Percentiles rank a stretch among this genome's conserved stretches.
Evolutionary conservation across 345 rosid species (phyloP).

Genomic region (Boechera retrofracta): DNA sequence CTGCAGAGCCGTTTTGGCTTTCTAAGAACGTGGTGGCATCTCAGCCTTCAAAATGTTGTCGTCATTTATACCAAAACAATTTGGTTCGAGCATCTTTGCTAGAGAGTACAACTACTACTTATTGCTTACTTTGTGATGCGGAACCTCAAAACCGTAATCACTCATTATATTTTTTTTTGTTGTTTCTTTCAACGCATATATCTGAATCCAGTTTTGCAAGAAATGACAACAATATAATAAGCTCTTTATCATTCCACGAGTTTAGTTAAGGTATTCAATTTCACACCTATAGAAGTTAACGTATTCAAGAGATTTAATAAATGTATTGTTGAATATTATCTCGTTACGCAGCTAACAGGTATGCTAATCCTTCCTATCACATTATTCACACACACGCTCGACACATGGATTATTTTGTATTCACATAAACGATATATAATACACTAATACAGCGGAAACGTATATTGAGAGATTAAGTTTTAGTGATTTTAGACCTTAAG

Average conservation of each 20-base stretch:
- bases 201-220: neutral
- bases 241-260: neutral
- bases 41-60: neutral
- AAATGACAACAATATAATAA: neutral
- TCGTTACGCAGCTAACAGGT: constrained; percentile 28
- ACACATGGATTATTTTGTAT: constrained; percentile 27
- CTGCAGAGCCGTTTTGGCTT: neutral
- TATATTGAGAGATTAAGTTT: neutral
- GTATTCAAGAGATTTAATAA: neutral
- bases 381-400: constrained; percentile 22
- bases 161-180: too few relatives aligned
- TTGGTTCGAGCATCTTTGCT: constrained; percentile 8
- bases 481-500: neutral
- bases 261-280: neutral
- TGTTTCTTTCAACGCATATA: neutral
- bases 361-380: constrained; percentile 19
- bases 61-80: neutral
- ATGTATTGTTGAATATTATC: neutral
- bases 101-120: neutral
- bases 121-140: constrained; percentile 24
- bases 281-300: neutral
- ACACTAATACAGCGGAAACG: neutral
- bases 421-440: neutral
- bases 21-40: neutral
- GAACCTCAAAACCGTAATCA: constrained; percentile 17